Conservation (phyloP, 208 protist genomes). For the Leishmania tropica region DNA sequence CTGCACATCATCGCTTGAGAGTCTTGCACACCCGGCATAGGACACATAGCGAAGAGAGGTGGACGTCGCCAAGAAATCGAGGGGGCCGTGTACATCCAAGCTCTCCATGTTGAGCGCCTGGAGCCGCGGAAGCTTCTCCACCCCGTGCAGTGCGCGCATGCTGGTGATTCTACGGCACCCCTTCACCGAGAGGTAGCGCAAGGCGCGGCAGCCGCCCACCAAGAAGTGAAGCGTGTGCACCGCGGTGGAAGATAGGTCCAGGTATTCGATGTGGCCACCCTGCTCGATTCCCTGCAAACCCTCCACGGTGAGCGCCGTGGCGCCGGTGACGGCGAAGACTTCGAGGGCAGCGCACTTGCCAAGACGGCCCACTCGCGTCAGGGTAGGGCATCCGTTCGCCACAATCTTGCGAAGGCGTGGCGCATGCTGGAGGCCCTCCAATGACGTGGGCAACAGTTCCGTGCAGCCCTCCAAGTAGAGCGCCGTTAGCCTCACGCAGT, state of each 20-base stretch:
- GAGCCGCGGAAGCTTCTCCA: constrained; percentile 44
- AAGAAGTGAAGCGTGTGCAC: constrained; percentile 40
- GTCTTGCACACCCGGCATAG: constrained; percentile 16
- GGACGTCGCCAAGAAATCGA: constrained; percentile 25
- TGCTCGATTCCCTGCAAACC: constrained; percentile 42
- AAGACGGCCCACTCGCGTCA: constrained; percentile 36
- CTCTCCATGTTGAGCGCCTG: constrained; percentile 43
- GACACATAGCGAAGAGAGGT: constrained; percentile 32
- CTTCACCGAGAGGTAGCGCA: constrained; percentile 39
- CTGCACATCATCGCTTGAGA: constrained; percentile 20
- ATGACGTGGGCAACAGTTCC: constrained; percentile 32
- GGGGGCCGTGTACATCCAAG: constrained; percentile 13
- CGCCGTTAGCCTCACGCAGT: constrained; percentile 36
- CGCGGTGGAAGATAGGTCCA: constrained; percentile 45
- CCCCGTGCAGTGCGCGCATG: constrained; percentile 31
- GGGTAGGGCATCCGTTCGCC: constrained; percentile 36
- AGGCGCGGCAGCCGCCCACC: constrained; percentile 26
- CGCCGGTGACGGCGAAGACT: constrained; percentile 40
- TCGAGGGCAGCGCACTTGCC: constrained; percentile 34
- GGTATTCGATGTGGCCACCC: constrained; percentile 36
- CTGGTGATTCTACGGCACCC: constrained; percentile 30
- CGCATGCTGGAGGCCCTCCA: constrained; percentile 40
- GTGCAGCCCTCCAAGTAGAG: constrained; percentile 59
- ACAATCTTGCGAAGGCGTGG: constrained; percentile 37
- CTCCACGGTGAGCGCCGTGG: constrained; percentile 28